Conservation (phyloP, 2,329 filamentous ascomycete species). For the Colletotrichum truncatum region DNA sequence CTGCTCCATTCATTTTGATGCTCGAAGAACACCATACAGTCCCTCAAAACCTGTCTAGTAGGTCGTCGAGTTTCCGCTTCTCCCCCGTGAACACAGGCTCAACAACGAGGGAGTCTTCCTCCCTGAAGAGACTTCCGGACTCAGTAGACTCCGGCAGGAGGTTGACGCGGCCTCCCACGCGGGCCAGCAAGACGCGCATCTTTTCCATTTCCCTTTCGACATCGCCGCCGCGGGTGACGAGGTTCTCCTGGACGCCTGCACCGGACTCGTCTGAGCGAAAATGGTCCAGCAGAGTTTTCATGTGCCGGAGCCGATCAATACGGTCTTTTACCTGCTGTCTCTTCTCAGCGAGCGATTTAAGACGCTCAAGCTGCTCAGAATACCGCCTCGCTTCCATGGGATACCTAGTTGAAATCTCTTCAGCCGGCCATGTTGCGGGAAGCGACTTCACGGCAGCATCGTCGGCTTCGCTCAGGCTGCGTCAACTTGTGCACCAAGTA, state of each 20-base stretch:
- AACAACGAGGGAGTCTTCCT: slow-evolving; percentile 36
- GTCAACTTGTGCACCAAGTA: background rate
- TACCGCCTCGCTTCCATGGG: slow-evolving; percentile 62
- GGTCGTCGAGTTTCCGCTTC: slow-evolving; percentile 50
- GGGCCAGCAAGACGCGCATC: slow-evolving; percentile 70
- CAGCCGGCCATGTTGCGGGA: slow-evolving; percentile 55
- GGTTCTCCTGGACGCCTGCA: slow-evolving; percentile 68
- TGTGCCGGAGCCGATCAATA: slow-evolving; percentile 56
- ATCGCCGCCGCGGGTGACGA: slow-evolving; percentile 71
- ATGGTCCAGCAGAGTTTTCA: slow-evolving; percentile 61
- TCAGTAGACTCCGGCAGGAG: slow-evolving; percentile 40
- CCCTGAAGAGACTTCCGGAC: slow-evolving; percentile 27
- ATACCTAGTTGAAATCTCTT: slow-evolving; percentile 44
- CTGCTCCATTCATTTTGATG: background rate
- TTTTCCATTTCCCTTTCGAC: slow-evolving; percentile 73
- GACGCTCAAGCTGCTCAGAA: slow-evolving; percentile 54
- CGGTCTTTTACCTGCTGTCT: slow-evolving; percentile 49
- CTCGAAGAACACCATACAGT: background rate
- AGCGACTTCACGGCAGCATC: slow-evolving; percentile 55
- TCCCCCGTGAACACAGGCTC: slow-evolving; percentile 50
- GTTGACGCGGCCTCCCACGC: slow-evolving; percentile 64
- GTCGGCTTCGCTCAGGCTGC: slow-evolving; percentile 43
- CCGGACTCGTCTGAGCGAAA: slow-evolving; percentile 46
- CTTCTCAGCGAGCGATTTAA: slow-evolving; percentile 59
- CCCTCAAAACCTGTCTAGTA: slow-evolving; percentile 47